A percentile compares a stretch with the other conserved stretches of the same genome.
Evolutionary conservation across 495 filamentous ascomycete species (phyloP).

Genomic region (Elasticomyces elasticus): DNA sequence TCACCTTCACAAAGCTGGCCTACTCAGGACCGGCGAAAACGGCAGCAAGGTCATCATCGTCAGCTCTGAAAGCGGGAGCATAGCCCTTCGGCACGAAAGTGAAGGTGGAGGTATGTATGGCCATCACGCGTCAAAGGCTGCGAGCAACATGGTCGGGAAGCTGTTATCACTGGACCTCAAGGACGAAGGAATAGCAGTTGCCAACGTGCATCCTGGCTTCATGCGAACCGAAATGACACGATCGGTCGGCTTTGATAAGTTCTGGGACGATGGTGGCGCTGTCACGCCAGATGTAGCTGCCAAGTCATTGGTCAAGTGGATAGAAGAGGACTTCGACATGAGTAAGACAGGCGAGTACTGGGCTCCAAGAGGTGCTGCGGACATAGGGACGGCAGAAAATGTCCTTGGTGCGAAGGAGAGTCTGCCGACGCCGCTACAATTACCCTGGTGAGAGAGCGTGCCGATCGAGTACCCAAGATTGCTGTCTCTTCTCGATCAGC

Average conservation of each 20-base stretch:
- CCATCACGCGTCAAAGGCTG: constrained; percentile 63
- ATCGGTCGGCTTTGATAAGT: constrained; percentile 61
- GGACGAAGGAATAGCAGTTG: constrained; percentile 51
- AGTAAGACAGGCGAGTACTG: constrained; percentile 59
- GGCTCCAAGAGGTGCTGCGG: constrained; percentile 56
- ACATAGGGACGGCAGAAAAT: constrained; percentile 58
- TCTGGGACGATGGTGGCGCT: constrained; percentile 56
- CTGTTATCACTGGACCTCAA: constrained; percentile 59
- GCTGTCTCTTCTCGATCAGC: too few species aligned
- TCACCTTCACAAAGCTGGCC: constrained; percentile 43
- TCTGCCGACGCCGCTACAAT: constrained; percentile 52
- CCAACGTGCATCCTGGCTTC: constrained; percentile 61
- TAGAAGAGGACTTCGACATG: constrained; percentile 50
- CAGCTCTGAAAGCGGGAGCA: constrained; percentile 58
- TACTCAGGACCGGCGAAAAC: constrained; percentile 33
- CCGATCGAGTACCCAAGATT: too few species aligned
- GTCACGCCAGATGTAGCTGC: constrained; percentile 60
- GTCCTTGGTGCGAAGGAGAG: constrained; percentile 46
- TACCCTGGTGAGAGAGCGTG: constrained; percentile 63
- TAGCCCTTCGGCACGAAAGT: constrained; percentile 53
- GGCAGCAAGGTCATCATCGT: constrained; percentile 54
- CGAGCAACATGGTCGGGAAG: constrained; percentile 66
- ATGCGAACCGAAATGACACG: constrained; percentile 69
- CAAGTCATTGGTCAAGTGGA: constrained; percentile 49
- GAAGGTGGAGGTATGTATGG: constrained; percentile 65